These are phyloP conservation scores for Tricholoma matsutake DNA, from an alignment of 768 basidiomycete genomes.

Conservation along the genomic window DNA sequence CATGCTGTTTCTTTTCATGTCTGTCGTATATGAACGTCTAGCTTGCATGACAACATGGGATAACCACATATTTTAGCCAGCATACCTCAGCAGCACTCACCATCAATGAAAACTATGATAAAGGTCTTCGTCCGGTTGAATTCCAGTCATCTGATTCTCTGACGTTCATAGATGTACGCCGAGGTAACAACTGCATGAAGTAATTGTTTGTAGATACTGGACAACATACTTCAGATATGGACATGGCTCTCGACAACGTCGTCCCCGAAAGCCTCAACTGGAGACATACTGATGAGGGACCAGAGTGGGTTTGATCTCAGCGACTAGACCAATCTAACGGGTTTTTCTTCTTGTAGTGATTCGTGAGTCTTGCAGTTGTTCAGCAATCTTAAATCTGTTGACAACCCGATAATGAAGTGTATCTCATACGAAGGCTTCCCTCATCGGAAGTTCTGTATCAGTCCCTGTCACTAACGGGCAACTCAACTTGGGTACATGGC, in stretches of 20 bases:
- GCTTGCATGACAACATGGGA: neutral
- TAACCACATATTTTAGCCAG: slow-evolving; percentile 26
- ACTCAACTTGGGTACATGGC: slow-evolving; percentile 89
- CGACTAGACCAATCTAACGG: slow-evolving; percentile 6
- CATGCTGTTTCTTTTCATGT: slow-evolving; percentile 90
- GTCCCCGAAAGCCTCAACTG: slow-evolving; percentile 83
- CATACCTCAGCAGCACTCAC: slow-evolving; percentile 81
- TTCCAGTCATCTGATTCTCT: neutral
- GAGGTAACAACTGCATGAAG: slow-evolving; percentile 18
- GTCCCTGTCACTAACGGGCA: slow-evolving; percentile 79
- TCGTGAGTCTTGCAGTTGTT: slow-evolving; percentile 48
- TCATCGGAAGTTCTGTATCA: slow-evolving; percentile 79
- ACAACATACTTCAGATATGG: slow-evolving; percentile 63
- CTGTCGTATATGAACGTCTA: slow-evolving; percentile 22
- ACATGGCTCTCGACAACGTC: slow-evolving; percentile 87
- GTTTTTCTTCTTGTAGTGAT: slow-evolving; percentile 46
- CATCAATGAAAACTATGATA: slow-evolving; percentile 88
- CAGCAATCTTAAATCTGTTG: slow-evolving; percentile 1
- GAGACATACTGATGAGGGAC: slow-evolving; percentile 89
- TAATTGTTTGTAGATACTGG: neutral
- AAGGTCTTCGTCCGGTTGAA: slow-evolving; percentile 58
- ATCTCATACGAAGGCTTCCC: slow-evolving; percentile 86
- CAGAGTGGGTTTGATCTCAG: slow-evolving; percentile 58
- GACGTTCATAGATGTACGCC: slow-evolving; percentile 30
- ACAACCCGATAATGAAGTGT: slow-evolving; percentile 44